These are phyloP conservation scores for Periconia sp. DNA, from an alignment of 2,329 filamentous ascomycete species.

Conservation along the genomic window DNA sequence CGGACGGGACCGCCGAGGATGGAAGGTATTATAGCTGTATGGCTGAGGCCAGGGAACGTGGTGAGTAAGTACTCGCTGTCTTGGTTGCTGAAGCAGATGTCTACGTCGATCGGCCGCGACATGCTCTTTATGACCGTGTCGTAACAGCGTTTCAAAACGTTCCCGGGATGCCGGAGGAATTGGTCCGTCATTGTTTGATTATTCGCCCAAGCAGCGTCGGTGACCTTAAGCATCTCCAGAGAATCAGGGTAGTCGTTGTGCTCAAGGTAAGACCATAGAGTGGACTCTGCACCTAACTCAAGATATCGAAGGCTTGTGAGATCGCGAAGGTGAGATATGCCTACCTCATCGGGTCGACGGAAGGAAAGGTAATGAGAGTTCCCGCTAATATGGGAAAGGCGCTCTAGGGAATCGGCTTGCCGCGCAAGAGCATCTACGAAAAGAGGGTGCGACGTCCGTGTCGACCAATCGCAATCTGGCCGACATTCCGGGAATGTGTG, in stretches of 20 bases:
- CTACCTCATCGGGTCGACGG: slow-evolving; percentile 19
- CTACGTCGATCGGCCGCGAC: slow-evolving; percentile 2
- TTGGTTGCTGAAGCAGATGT: slow-evolving; percentile 4
- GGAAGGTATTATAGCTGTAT: slow-evolving; percentile 15
- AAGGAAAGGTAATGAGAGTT: slow-evolving; percentile 14
- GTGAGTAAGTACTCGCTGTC: slow-evolving; percentile 6
- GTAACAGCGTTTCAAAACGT: slow-evolving; percentile 19
- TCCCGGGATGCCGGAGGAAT: slow-evolving; percentile 11
- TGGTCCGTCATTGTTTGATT: slow-evolving; percentile 19
- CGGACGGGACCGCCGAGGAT: slow-evolving; percentile 26
- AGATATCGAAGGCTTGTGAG: slow-evolving; percentile 33
- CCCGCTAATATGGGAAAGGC: slow-evolving; percentile 35
- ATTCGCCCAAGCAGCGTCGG: slow-evolving; percentile 31
- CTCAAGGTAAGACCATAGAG: slow-evolving; percentile 31
- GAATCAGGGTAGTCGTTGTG: slow-evolving; percentile 28
- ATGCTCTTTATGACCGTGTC: slow-evolving; percentile 4
- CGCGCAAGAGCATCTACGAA: slow-evolving; percentile 36
- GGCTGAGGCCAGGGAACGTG: slow-evolving; percentile 10
- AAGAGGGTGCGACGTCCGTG: slow-evolving; percentile 27
- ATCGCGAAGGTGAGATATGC: slow-evolving; percentile 26
- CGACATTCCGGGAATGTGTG: slow-evolving; percentile 33
- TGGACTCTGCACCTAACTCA: slow-evolving; percentile 36
- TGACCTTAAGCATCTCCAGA: slow-evolving; percentile 33
- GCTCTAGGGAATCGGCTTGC: slow-evolving; percentile 40
- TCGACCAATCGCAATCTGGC: slow-evolving; percentile 18